Evolutionary conservation across 495 filamentous ascomycete species (phyloP), one percentile per base, ranked within the genome.

Genomic region (Cryomyces antarcticus): DNA sequence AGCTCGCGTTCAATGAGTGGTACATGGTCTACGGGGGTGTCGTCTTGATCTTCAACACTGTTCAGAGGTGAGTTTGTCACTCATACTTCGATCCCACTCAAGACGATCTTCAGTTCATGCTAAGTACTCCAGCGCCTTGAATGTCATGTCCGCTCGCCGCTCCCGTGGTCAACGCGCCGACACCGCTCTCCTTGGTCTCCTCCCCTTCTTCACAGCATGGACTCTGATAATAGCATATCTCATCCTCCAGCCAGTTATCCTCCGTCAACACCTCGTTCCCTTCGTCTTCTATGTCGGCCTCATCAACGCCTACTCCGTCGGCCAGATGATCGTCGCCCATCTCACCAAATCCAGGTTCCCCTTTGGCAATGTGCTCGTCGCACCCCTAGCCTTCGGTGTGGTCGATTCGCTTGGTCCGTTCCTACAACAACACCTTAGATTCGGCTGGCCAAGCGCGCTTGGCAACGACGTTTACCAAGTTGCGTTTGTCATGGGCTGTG

Each of bases 251-350:
- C 89, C 86, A 3, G 60, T 69, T 36, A 86, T 95, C 52, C 70
- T 93, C 42, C 67, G 74, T 50, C 67, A 78, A 54, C 80, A 95
- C 52, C 69, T 92, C 5, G 68, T 96, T 33, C 83, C 89, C 0
- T 95, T 97, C 57, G 67, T 75, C 38, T 69, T 95, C 51, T 93
- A 82, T 52, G 77, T 80, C 28, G 86, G 88, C 41, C 61, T 94
- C 43, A 66, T 93, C 50, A 94, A 95, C 55, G 86, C 89, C 37
- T 94, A 93, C 59, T 75, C 81, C 43, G 89, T 97, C 38, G 89
- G 89, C 6, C 75, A 83, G 55, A 94, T 97, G 58, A 96, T 97
- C 63, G 78, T 79, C 28, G 87, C 85, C 2, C 89, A 97, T 59
- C 67, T 97, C 4, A 79, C 81, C 46, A 80, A 87, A 57, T 68